phyloP scores from a whole-genome alignment of 176 grass and related monocot genomes.

The Triticum aestivum region DNA sequence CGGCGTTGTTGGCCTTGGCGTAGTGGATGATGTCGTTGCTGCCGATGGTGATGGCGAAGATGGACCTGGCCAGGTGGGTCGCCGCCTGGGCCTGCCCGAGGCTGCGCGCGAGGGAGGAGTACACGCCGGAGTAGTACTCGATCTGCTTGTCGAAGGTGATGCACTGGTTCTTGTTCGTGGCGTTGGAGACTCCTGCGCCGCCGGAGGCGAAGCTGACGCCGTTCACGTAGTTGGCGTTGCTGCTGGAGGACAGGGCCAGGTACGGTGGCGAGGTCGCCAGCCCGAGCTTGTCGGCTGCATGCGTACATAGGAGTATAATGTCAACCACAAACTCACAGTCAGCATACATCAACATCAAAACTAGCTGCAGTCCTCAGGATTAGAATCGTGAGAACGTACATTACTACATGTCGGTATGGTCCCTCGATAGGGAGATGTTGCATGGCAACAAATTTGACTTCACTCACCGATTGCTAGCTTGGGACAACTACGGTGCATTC shows the following conservation, averaged over 20 bases:
- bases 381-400: not conserved
- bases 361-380: not conserved
- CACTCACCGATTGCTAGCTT: not conserved
- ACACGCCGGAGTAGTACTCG: slow-evolving; percentile 53
- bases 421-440: not conserved
- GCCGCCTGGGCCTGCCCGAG: slow-evolving; percentile 44
- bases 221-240: slow-evolving; percentile 44
- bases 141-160: slow-evolving; percentile 75
- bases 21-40: slow-evolving; percentile 92
- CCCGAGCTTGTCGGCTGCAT: slow-evolving; percentile 57
- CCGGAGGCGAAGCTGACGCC: slow-evolving; percentile 91
- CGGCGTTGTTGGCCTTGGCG: slow-evolving; percentile 35
- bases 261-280: slow-evolving; percentile 57
- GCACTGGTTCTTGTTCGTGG: slow-evolving; percentile 66
- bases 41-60: slow-evolving; percentile 79
- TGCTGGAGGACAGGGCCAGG: slow-evolving; percentile 52
- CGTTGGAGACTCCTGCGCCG: slow-evolving; percentile 60
- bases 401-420: not conserved
- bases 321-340: not conserved
- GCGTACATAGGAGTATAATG: not conserved
- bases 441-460: not conserved
- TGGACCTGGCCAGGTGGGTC: slow-evolving; percentile 59
- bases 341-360: not conserved
- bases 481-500: not conserved
- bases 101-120: slow-evolving; percentile 48